Evolutionary conservation across 768 basidiomycete species (phyloP).

Genomic region (Cystofilobasidium capitatum): DNA sequence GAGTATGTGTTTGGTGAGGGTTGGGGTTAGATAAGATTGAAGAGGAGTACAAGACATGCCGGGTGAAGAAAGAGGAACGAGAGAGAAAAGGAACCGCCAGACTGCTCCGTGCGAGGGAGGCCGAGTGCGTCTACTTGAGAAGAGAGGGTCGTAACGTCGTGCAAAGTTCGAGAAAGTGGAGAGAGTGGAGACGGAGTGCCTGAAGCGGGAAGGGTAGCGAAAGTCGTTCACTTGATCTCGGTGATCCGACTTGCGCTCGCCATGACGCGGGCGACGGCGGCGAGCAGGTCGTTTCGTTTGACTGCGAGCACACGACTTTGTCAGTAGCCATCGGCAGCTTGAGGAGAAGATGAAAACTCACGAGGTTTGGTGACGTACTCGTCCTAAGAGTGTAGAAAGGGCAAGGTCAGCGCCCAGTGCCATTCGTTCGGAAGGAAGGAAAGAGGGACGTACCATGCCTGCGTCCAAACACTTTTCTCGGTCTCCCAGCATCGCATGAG

Average conservation of each 20-base stretch:
- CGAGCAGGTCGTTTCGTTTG: slow-evolving; percentile 37
- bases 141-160: background rate
- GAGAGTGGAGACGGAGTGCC: background rate
- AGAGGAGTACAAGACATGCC: no score
- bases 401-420: background rate
- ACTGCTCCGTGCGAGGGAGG: no score
- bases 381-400: slow-evolving; percentile 26
- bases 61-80: no score
- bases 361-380: slow-evolving; percentile 38
- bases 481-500: slow-evolving; percentile 63
- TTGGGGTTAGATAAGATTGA: no score
- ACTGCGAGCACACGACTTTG: slow-evolving; percentile 22
- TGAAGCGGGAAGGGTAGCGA: background rate
- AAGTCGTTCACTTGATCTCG: background rate
- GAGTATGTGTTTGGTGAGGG: no score
- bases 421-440: slow-evolving; percentile 19
- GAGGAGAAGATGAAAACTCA: slow-evolving; percentile 7
- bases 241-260: background rate
- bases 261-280: slow-evolving; percentile 36
- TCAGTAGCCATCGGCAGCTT: slow-evolving; percentile 32
- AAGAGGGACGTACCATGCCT: slow-evolving; percentile 30
- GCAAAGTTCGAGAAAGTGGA: background rate
- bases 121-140: background rate
- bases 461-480: slow-evolving; percentile 40
- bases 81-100: background rate